A percentile compares a stretch with the other conserved stretches of the same genome.
These are phyloP conservation scores for Poteriospumella lacustris DNA, from an alignment of 108 stramenopile genomes.

Conservation along the genomic window DNA sequence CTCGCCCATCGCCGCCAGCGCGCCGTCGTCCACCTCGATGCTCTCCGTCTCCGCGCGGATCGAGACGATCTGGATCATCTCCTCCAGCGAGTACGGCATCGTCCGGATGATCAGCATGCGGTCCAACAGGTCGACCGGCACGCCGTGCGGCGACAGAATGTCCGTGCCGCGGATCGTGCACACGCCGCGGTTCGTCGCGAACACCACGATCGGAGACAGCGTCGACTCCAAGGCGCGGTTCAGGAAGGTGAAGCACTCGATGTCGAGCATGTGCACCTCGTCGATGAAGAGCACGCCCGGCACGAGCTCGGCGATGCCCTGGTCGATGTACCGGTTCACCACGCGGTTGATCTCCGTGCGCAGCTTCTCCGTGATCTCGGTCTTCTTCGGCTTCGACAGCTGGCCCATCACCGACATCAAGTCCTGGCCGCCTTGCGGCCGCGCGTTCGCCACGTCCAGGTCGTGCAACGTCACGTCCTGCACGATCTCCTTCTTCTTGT, in stretches of 20 bases:
- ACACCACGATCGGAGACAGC: conserved; percentile 90
- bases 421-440: conserved; percentile 79
- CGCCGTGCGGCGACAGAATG: conserved; percentile 86
- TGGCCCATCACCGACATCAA: conserved; percentile 81
- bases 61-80: conserved; percentile 78
- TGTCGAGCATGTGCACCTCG: conserved; percentile 99
- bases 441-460: conserved; percentile 94
- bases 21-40: conserved; percentile 77
- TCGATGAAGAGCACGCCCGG: conserved; percentile 98
- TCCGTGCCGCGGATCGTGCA: conserved; percentile 94
- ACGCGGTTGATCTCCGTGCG: conserved; percentile 94
- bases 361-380: conserved; percentile 98
- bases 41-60: conserved; percentile 88
- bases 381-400: conserved; percentile 85
- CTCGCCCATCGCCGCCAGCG: conserved; percentile 74
- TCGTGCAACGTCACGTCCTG: conserved; percentile 98
- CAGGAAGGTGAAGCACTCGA: conserved; percentile 96
- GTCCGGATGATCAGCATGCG: conserved; percentile 97
- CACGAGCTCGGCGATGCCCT: conserved; percentile 94
- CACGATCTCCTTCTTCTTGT: conserved; percentile 94
- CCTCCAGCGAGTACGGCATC: conserved; percentile 81
- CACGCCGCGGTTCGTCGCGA: conserved; percentile 96
- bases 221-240: conserved; percentile 82
- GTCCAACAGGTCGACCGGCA: conserved; percentile 96
- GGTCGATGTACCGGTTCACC: conserved; percentile 89